These are phyloP conservation scores for Aquilaria sinensis DNA, from an alignment of 345 rosid species.

Conservation along the genomic window DNA sequence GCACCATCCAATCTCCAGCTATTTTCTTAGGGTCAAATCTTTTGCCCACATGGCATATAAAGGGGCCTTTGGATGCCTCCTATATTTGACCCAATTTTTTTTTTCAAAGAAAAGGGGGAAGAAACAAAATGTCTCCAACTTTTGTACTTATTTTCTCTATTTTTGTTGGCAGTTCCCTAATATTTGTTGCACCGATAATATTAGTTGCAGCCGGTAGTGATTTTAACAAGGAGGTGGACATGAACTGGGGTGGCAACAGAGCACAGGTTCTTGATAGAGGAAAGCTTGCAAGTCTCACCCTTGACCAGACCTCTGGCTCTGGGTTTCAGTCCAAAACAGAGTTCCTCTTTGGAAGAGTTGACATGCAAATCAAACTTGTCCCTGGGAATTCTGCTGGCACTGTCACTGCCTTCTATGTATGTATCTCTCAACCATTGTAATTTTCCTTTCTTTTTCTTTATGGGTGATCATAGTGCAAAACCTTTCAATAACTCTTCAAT, in stretches of 20 bases:
- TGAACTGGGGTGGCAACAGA: conserved; percentile 21
- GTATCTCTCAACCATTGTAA: neutral
- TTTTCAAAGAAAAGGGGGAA: no score
- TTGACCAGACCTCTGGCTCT: conserved; percentile 20
- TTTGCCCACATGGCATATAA: no score
- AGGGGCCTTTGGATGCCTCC: no score
- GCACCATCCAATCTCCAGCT: no score
- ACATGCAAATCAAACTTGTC: conserved; percentile 22
- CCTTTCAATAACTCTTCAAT: no score
- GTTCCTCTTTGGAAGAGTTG: conserved; percentile 19
- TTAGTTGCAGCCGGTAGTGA: conserved; percentile 17
- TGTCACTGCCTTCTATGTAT: conserved; percentile 25
- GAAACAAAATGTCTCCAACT: no score
- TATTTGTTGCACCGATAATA: no score
- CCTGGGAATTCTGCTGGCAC: conserved; percentile 29
- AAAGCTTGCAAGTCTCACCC: conserved; percentile 13
- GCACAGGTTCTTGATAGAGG: conserved; percentile 18
- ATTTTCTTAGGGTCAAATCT: no score
- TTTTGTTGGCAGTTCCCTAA: neutral
- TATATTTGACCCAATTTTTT: no score
- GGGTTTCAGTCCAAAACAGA: conserved; percentile 22
- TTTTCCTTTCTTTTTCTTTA: neutral
- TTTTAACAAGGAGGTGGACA: conserved; percentile 13
- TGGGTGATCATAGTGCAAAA: neutral
- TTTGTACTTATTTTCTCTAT: neutral